Evolutionary conservation across 176 grass and related monocot genomes (phyloP), one percentile per base, ranked within the genome.

Genomic region (Aechmea fasciata): DNA sequence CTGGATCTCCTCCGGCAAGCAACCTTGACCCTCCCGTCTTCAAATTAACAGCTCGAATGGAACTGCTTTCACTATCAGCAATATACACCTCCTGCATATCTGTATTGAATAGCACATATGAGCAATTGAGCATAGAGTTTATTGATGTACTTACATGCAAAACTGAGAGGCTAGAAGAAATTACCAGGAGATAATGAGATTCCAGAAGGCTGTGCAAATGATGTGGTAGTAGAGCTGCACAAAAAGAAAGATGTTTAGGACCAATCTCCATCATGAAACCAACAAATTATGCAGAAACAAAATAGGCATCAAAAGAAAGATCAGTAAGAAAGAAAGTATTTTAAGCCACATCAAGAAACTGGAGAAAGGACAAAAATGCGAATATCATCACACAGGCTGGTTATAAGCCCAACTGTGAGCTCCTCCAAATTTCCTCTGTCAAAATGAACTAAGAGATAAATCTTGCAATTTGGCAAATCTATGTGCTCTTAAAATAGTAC

Each of bases 11-110:
- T 75, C 94, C 94, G 81, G 86, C 94, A 55, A 97, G 84, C 74
- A 81, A 85, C 81, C 79, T 92, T 67, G 94, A 97, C 28, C 89
- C 86, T 72, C 94, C 94, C 72, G 84, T 83, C 71, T 87, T 92
- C 77, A 92, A 67, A 87, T 90, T 84, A 87, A 97, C 86, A 71
- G 69, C 84, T 87, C 94, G 80, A 79, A 97, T 90, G 55, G 94
- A 97, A 79, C 94, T 92, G 73, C 89, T 97, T 84, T 97, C 94
- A 83, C 94, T 97, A 77, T 97, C 94, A 79, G 89, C 94, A 77
- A 97, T 76, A 83, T 85, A 85, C 64, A 89, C 67, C 69, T 92
- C 84, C 82, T 85, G 73, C 66, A 80, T 81, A 83, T 80, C 94
- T 97, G 82, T 67, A 57, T 11, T 76, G 1, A 73, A 75, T 64